These are phyloP conservation scores for Penium margaritaceum DNA, from an alignment of 139 green algal species.

Conservation along the genomic window DNA sequence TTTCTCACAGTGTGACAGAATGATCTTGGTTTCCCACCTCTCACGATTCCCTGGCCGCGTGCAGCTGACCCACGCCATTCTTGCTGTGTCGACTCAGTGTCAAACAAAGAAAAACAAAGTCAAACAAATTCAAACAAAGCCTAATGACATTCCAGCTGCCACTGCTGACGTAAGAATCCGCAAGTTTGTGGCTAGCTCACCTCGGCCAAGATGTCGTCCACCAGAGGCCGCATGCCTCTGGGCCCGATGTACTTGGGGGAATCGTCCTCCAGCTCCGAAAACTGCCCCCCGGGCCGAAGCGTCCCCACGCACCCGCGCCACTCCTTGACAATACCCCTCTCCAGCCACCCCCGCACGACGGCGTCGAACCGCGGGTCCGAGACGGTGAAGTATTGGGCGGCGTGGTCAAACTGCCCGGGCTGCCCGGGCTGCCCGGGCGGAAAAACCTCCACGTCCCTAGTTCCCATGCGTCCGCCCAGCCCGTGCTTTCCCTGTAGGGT, in stretches of 20 bases:
- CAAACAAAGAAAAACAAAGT: too few relatives aligned
- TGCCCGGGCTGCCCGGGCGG: neutral
- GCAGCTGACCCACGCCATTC: too few relatives aligned
- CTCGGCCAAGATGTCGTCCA: too few relatives aligned
- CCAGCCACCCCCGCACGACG: constrained; percentile 51
- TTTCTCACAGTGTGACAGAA: too few relatives aligned
- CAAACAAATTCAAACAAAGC: too few relatives aligned
- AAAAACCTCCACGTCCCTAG: too few relatives aligned
- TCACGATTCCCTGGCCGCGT: too few relatives aligned
- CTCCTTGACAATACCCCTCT: constrained; percentile 41
- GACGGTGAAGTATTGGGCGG: constrained; percentile 61
- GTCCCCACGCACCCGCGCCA: constrained; percentile 55
- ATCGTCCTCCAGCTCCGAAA: constrained; percentile 11
- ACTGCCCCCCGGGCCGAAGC: constrained; percentile 44
- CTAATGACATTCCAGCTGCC: too few relatives aligned
- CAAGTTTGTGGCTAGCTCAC: too few relatives aligned
- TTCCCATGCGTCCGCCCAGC: constrained; percentile 60
- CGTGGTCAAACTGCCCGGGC: constrained; percentile 62
- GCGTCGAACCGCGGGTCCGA: constrained; percentile 10
- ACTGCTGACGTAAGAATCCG: too few relatives aligned
- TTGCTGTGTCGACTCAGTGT: too few relatives aligned
- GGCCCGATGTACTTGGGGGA: constrained; percentile 51
- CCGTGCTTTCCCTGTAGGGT: constrained; percentile 58
- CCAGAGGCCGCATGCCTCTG: constrained; percentile 59
- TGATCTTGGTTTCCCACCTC: too few relatives aligned